These are phyloP conservation scores for Vitis hybrid DNA, from an alignment of 177 flowering plant genomes.

Conservation along the genomic window DNA sequence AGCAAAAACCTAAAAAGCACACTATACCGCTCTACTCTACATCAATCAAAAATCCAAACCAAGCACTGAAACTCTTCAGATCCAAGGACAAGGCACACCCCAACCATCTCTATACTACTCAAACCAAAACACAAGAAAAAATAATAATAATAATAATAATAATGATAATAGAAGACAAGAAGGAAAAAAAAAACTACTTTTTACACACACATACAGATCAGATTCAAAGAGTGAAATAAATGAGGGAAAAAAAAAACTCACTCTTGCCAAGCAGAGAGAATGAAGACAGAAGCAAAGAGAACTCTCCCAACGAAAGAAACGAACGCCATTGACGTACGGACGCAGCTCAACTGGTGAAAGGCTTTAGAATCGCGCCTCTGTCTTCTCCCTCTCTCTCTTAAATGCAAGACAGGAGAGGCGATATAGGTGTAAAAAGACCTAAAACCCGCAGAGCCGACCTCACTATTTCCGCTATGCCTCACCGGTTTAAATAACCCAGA, in stretches of 20 bases:
- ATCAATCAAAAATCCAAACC: too few relatives aligned
- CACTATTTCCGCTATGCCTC: not conserved
- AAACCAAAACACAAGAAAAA: too few relatives aligned
- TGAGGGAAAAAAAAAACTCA: conserved; percentile 16
- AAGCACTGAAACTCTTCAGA: too few relatives aligned
- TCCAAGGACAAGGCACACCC: too few relatives aligned
- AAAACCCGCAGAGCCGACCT: too few relatives aligned
- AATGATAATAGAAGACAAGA: too few relatives aligned
- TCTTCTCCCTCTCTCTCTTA: not conserved
- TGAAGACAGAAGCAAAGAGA: conserved; percentile 57
- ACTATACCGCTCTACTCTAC: too few relatives aligned
- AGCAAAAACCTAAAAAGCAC: too few relatives aligned
- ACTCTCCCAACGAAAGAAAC: conserved; percentile 56
- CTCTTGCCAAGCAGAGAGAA: conserved; percentile 68
- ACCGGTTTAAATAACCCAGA: not conserved
- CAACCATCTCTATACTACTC: too few relatives aligned
- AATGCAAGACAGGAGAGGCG: too few relatives aligned
- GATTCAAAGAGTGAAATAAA: not conserved
- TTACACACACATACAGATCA: not conserved
- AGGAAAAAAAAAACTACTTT: not conserved
- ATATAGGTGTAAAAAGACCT: too few relatives aligned
- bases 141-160: too few relatives aligned
- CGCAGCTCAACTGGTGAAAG: not conserved
- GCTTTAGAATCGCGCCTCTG: not conserved
- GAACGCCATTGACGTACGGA: conserved; percentile 43